Evolutionary conservation across 2,329 filamentous ascomycete species (phyloP).

Genomic region (Thyridium curvatum): DNA sequence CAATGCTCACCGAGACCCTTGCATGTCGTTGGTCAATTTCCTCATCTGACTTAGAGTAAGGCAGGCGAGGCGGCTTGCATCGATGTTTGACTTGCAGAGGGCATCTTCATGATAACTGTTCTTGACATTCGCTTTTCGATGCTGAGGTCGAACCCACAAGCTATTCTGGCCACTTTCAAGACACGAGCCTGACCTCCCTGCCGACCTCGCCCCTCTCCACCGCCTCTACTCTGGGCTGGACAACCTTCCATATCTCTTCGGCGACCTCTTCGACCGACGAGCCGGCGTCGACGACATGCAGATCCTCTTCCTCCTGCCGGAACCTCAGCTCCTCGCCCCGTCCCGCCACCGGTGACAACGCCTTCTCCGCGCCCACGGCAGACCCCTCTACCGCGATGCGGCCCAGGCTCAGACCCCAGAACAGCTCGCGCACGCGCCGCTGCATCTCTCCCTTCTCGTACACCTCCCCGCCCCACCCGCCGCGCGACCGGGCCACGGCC

Average conservation of each 20-base stretch:
- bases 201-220: constrained; percentile 46
- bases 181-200: constrained; percentile 35
- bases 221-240: constrained; percentile 36
- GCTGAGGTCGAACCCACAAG: too few relatives aligned
- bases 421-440: constrained; percentile 67
- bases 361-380: constrained; percentile 7
- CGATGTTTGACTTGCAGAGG: too few relatives aligned
- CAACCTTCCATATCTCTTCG: constrained; percentile 47
- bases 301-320: constrained; percentile 44
- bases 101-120: too few relatives aligned
- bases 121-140: too few relatives aligned
- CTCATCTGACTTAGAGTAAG: too few relatives aligned
- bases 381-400: constrained; percentile 18
- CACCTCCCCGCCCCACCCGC: constrained; percentile 83
- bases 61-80: too few relatives aligned
- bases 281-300: constrained; percentile 49
- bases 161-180: too few relatives aligned
- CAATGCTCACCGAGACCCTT: too few relatives aligned
- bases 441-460: constrained; percentile 88
- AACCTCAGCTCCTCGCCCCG: constrained; percentile 24
- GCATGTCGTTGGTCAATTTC: too few relatives aligned
- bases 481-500: constrained; percentile 63
- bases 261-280: constrained; percentile 49
- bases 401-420: constrained; percentile 50
- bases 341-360: constrained; percentile 8